Base-by-base conservation (phyloP, 2,329 filamentous ascomycete species). In the Periconia sp. region DNA sequence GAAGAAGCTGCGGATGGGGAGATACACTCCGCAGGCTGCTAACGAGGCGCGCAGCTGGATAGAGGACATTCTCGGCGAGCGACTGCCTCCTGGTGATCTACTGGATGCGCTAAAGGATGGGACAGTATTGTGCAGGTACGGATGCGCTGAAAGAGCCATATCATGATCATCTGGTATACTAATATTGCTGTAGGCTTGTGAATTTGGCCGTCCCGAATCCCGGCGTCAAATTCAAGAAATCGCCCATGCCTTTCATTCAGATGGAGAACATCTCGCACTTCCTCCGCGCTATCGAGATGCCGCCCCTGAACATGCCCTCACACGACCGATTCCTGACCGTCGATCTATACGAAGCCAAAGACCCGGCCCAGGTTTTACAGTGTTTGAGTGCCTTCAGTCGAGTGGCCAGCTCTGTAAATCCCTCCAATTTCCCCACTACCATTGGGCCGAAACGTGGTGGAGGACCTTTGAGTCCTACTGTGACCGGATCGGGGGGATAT, bases 221-320 rank as follows among this genome's bases (percentile, higher is more conserved):
- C 0, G 87, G 87, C 22, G 82, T 96, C 73, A 90, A 87, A 69
- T 97, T 88, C 81, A 97, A 97, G 74, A 80, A 87, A 65, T 96
- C 92, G 1, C 75, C 84, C 28, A 97, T 97, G 92, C 94, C 94
- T 0, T 99, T 99, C 68, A 92, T 97, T 28, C 94, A 99, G 72
- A 97, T 97, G 92, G 94, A 99, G 71, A 99, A 99, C 69, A 96
- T 99, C 65, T 95, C 92, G 4, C 89, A 95, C 66, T 99, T 96
- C 73, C 83, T 99, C 40, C 85, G 83, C 63, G 91, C 90, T 47
- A 95, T 92, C 76, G 89, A 96, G 71, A 77, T 82, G 36, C 83
- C 88, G 18, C 94, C 94, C 0, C 77, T 99, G 38, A 92, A 86
- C 70, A 84, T 99, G 46, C 91, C 89, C 44, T 86, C 92, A 32